Base-by-base conservation (phyloP, 2,329 filamentous ascomycete genomes). In the Passalora sequoiae region DNA sequence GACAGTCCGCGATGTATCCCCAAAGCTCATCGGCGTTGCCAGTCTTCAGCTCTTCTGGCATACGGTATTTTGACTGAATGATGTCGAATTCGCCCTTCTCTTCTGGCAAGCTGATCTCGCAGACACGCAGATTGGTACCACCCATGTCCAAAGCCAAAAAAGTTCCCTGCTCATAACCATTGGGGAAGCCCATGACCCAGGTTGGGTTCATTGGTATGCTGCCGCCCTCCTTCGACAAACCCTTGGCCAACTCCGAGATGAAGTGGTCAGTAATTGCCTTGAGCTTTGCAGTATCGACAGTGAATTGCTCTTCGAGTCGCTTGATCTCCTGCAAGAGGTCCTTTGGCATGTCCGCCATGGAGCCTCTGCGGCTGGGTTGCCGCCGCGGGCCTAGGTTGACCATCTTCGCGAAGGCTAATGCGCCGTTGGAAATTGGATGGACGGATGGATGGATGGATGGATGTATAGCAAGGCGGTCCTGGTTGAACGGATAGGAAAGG, bases 181-280 rank as follows among this genome's bases (percentile, higher is more conserved):
- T 84, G 16, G 91, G 91, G 66, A 88, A 88, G 35, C 79, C 79
- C 81, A 94, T 89, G 51, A 94, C 89, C 91, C 91, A 96, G 43
- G 89, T 94, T 46, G 91, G 86, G 70, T 96, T 96, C 91, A 97
- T 96, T 47, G 91, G 89, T 67, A 98, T 97, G 66, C 84, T 94
- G 48, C 89, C 89, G 50, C 91, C 91, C 69, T 94, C 84, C 46
- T 89, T 83, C 42, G 77, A 85, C 41, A 97, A 75, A 84, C 86
- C 89, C 69, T 94, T 94, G 51, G 82, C 78, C 42, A 98, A 78
- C 73, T 98, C 92, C 24, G 76, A 77, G 38, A 94, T 76, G 65
- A 98, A 98, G 66, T 95, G 91, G 40, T 86, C 75, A 30, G 88
- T 91, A 61, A 98, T 89, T 54, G 84, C 69, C 77, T 97, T 97